phyloP scores from a whole-genome alignment of 345 rosid species.

The Eucalyptus polyanthemos region DNA sequence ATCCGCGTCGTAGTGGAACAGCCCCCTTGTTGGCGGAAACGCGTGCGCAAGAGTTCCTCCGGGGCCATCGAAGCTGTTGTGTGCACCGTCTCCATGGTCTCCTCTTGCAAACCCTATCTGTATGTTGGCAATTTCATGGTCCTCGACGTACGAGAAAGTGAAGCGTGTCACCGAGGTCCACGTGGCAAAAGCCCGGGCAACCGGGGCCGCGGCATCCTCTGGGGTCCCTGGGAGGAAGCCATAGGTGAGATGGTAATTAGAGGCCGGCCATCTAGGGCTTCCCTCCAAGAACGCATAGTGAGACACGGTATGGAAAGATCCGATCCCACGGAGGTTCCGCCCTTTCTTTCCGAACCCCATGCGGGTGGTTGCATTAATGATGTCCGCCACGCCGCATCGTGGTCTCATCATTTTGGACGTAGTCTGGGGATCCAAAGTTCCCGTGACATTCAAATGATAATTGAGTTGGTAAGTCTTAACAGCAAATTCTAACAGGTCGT shows the following conservation, averaged over 20 bases:
- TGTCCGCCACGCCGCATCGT: conserved; percentile 19
- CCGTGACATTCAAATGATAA: conserved; percentile 4
- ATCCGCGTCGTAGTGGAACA: conserved; percentile 13
- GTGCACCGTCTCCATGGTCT: not conserved
- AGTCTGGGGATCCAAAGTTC: not conserved
- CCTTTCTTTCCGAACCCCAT: not conserved
- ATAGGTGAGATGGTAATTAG: conserved; percentile 8
- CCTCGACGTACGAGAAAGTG: not conserved
- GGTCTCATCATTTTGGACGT: conserved; percentile 3
- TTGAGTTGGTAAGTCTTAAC: conserved; percentile 17
- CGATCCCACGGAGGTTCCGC: not conserved
- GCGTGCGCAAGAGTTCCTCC: conserved; percentile 9
- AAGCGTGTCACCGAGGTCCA: conserved; percentile 14
- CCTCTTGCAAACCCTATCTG: conserved; percentile 1
- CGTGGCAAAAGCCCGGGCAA: conserved; percentile 1
- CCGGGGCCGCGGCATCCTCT: not conserved
- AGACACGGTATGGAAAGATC: not conserved
- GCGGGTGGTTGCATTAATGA: conserved; percentile 7
- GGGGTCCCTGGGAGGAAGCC: not conserved
- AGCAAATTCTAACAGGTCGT: conserved; percentile 9
- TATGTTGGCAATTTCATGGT: not conserved
- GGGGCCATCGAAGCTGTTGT: not conserved
- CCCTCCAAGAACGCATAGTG: not conserved
- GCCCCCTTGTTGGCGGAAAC: conserved; percentile 1
- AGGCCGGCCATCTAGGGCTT: conserved; percentile 11